Evolutionary conservation across 1,284 basidiomycete genomes (phyloP).

Genomic region (Chondrostereum purpureum): DNA sequence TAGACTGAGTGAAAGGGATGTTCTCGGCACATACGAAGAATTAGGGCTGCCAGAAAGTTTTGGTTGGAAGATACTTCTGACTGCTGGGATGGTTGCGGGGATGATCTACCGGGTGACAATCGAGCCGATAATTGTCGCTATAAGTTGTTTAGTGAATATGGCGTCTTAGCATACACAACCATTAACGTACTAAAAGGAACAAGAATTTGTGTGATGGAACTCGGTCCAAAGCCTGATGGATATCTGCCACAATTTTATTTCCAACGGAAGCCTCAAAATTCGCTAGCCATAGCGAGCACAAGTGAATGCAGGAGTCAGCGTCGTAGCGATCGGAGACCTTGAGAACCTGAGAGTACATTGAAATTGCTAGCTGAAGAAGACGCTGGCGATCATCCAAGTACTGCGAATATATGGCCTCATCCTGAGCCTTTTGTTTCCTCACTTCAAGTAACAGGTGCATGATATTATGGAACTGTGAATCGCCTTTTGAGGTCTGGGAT

Average conservation of each 20-base stretch:
- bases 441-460: constrained; percentile 23
- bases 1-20: constrained; percentile 95
- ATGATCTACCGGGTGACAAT: constrained; percentile 39
- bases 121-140: constrained; percentile 88
- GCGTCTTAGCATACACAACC: constrained; percentile 11
- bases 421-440: constrained; percentile 41
- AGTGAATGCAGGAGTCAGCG: constrained; percentile 70
- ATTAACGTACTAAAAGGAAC: constrained; percentile 67
- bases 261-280: constrained; percentile 64
- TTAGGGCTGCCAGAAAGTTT: constrained; percentile 54
- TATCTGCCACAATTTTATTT: constrained; percentile 24
- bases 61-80: no score
- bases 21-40: constrained; percentile 76
- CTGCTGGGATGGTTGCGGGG: no score
- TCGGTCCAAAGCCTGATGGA: constrained; percentile 45
- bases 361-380: constrained; percentile 72
- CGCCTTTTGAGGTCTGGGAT: constrained; percentile 14
- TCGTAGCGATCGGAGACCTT: constrained; percentile 67
- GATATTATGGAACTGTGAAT: constrained; percentile 20
- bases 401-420: constrained; percentile 54
- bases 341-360: constrained; percentile 80
- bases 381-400: constrained; percentile 52
- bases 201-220: constrained; percentile 90
- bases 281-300: constrained; percentile 90
- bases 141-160: not conserved